These are phyloP conservation scores for Calocera viscosa DNA, from an alignment of 768 basidiomycete species.

Conservation along the genomic window DNA sequence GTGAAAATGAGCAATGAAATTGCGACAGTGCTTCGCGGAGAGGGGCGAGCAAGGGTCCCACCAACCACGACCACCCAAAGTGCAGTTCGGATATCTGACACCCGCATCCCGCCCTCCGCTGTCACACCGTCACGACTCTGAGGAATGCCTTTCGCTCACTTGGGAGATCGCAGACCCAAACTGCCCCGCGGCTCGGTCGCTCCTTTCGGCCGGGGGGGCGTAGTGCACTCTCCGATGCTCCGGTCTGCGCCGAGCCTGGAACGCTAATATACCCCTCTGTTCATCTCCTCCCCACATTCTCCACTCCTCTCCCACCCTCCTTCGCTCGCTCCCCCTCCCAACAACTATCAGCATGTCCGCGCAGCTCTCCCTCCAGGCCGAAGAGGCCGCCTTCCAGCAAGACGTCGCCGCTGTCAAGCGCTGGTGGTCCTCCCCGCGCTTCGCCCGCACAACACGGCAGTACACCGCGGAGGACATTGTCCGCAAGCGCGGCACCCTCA, in stretches of 20 bases:
- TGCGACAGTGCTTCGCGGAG: too few species aligned
- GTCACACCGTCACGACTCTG: too few species aligned
- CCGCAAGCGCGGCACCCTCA: slow-evolving; percentile 78
- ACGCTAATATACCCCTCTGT: background rate
- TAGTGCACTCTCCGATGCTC: background rate
- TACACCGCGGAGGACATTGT: slow-evolving; percentile 92
- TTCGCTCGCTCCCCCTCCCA: background rate
- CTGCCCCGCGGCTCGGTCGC: too few species aligned
- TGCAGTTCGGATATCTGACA: too few species aligned
- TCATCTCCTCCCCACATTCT: background rate
- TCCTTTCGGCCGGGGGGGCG: too few species aligned
- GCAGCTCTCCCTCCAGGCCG: slow-evolving; percentile 19
- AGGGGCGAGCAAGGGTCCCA: too few species aligned
- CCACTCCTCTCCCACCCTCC: background rate
- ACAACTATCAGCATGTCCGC: background rate
- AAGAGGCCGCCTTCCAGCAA: slow-evolving; percentile 49
- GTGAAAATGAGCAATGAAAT: too few species aligned
- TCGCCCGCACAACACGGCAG: slow-evolving; percentile 72
- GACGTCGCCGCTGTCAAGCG: slow-evolving; percentile 77
- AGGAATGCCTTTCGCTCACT: too few species aligned
- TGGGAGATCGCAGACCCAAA: too few species aligned
- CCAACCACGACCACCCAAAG: too few species aligned
- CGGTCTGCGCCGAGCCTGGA: background rate
- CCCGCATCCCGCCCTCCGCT: too few species aligned
- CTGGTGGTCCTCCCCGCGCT: slow-evolving; percentile 95